Conservation (phyloP, 129 eudicot species). For the Helichrysum umbraculigerum region DNA sequence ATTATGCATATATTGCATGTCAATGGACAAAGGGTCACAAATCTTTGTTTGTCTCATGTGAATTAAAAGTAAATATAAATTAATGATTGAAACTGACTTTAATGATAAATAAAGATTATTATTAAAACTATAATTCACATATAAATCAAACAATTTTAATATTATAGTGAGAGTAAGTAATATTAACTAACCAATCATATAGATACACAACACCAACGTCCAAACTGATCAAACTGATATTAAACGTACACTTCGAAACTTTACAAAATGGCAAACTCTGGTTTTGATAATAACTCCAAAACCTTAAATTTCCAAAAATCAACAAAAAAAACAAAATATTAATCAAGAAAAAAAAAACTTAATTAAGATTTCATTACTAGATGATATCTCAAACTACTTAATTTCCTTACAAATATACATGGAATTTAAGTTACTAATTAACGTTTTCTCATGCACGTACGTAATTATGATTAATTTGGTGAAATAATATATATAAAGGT, state of each 20-base stretch:
- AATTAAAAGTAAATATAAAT: conserved; percentile 1
- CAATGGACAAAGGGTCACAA: not conserved
- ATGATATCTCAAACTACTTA: not conserved
- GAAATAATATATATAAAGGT: not conserved
- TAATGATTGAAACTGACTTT: conserved; percentile 8
- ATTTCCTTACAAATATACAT: conserved; percentile 11
- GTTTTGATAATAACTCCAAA: conserved; percentile 31
- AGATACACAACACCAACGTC: conserved; percentile 19
- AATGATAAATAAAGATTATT: not conserved
- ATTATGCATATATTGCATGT: no score
- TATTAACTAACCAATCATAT: conserved; percentile 10
- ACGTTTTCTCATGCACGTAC: conserved; percentile 24
- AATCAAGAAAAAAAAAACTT: conserved; percentile 6
- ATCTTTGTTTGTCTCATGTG: conserved; percentile 7
- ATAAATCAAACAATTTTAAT: not conserved
- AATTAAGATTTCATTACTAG: conserved; percentile 6
- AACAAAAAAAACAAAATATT: conserved; percentile 10
- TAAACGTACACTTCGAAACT: conserved; percentile 22
- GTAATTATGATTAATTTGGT: conserved; percentile 9
- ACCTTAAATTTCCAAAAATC: conserved; percentile 33
- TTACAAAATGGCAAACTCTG: conserved; percentile 42
- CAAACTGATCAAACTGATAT: not conserved
- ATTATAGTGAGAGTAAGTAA: not conserved
- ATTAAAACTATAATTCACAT: not conserved
- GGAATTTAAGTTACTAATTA: not conserved